These are phyloP conservation scores for Santalum album DNA, from an alignment of 164 flowering plant species.

Conservation along the genomic window DNA sequence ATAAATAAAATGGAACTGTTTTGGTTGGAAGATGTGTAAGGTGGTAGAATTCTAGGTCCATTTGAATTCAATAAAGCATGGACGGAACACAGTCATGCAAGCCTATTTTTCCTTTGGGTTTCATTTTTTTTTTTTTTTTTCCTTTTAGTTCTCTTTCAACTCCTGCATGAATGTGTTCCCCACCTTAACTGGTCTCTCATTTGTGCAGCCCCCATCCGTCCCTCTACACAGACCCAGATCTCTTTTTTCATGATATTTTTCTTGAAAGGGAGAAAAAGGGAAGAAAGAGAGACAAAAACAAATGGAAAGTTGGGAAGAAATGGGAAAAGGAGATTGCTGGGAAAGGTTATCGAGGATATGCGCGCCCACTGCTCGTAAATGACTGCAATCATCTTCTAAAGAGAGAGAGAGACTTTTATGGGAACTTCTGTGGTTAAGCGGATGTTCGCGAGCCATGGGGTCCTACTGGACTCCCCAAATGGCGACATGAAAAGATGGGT, in stretches of 20 bases:
- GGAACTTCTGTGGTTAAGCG: conserved; percentile 47
- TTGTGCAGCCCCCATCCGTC: background rate
- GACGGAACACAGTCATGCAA: conserved; percentile 13
- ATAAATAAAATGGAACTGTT: conserved; percentile 12
- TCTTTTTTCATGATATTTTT: background rate
- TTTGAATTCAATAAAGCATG: conserved; percentile 8
- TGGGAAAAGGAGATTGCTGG: conserved; percentile 1
- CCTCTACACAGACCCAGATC: conserved; percentile 3
- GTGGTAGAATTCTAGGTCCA: conserved; percentile 11
- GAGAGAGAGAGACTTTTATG: conserved; percentile 26
- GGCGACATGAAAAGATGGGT: conserved; percentile 70
- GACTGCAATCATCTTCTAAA: conserved; percentile 47
- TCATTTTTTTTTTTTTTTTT: conserved; percentile 13
- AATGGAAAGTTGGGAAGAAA: conserved; percentile 14
- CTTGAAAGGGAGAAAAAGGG: background rate
- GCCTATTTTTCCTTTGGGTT: conserved; percentile 21
- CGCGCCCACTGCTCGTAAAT: conserved; percentile 28
- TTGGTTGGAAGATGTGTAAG: conserved; percentile 28
- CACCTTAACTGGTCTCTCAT: conserved; percentile 47
- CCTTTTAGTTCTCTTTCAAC: background rate
- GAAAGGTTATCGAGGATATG: conserved; percentile 8
- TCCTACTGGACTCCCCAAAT: conserved; percentile 30
- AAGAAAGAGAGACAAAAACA: conserved; percentile 4
- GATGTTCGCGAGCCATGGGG: conserved; percentile 20
- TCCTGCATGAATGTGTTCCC: conserved; percentile 59